Evolutionary conservation across 768 basidiomycete genomes (phyloP), one percentile per base, ranked within the genome.

Genomic region (Guyanaporus albipodus): DNA sequence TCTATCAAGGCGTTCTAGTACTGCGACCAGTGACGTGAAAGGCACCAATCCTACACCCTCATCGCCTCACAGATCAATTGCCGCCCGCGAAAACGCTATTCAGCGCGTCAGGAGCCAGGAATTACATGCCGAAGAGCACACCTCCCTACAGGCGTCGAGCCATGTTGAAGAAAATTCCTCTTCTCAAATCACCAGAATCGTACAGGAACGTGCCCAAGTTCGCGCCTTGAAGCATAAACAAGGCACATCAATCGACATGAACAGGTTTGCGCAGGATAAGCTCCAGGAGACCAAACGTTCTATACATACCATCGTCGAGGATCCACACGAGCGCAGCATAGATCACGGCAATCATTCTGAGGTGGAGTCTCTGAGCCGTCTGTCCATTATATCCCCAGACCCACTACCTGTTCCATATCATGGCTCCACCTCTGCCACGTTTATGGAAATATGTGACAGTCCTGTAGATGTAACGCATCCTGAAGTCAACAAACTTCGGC

Each of bases 321-420:
- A 62, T 43, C 49, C 56, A 33, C 59, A 56, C 26, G 64, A 67
- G 33, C 36, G 45, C 28, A 33, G 40, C 44, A 38, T 42, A n/a
- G 50, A 51, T 28, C 53, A 21, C 23, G 53, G 49, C 19, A 49
- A 51, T 34, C 61, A 56, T 45, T 58, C 46, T 21, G 62, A 64
- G 14, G 51, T 49, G 29, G 64, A 60, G 39, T 61, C 55, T 24
- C 51, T 54, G 19, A 35, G 39, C 34, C 51, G 51, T 33, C 54
- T 67, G 22, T 57, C 67, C n/a, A 66, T 67, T 17, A 37, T 59
- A 41, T 75, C 74, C 12, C 70, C 70, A 21, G 74, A 68, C 31
- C 74, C 74, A 26, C 46, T 76, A 40, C 74, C 75, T n/a, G 65
- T 74, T 24, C 75, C 74, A 7, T 74, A 70, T 48, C 73, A 75